A percentile compares a stretch with the other conserved stretches of the same genome.
phyloP scores from a whole-genome alignment of 495 filamentous ascomycete genomes.

The Aspergillus bridgeri region DNA sequence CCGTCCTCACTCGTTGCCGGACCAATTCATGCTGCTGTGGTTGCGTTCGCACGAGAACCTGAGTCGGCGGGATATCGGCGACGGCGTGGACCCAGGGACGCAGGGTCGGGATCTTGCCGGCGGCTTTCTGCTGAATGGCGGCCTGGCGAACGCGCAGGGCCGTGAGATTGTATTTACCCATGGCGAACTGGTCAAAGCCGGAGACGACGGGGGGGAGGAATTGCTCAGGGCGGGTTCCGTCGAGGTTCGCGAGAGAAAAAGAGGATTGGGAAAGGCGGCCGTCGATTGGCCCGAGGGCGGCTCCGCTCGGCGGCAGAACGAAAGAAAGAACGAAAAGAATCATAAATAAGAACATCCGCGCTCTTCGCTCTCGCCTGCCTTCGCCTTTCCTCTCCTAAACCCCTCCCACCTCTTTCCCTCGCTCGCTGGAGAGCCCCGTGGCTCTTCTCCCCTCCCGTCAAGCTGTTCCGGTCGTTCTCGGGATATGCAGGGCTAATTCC shows the following conservation, averaged over 20 bases:
- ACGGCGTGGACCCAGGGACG: conserved; percentile 79
- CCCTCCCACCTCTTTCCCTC: conserved; percentile 1
- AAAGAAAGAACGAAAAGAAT: conserved; percentile 21
- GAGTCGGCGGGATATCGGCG: conserved; percentile 70
- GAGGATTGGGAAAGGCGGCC: conserved; percentile 34
- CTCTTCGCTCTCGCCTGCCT: conserved; percentile 2
- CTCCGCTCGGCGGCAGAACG: conserved; percentile 38
- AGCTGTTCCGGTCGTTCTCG: conserved; percentile 22
- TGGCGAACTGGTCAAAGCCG: conserved; percentile 21
- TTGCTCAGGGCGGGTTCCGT: background rate
- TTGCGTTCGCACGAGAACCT: conserved; percentile 67
- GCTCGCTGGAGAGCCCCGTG: conserved; percentile 15
- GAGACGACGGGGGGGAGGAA: background rate
- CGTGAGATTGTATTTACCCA: conserved; percentile 71
- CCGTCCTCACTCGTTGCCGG: conserved; percentile 43
- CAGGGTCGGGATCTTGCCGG: conserved; percentile 42
- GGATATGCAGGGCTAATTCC: conserved; percentile 40
- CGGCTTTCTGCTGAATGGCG: conserved; percentile 54
- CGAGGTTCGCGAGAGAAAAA: conserved; percentile 30
- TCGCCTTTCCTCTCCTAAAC: background rate
- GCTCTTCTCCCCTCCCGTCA: conserved; percentile 8
- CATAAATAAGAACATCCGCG: conserved; percentile 17
- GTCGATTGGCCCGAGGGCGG: conserved; percentile 40
- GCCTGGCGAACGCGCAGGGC: conserved; percentile 69
- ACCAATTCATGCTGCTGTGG: conserved; percentile 63